phyloP scores from a whole-genome alignment of 371 early-diverging fungal genomes.

The Dinochytrium kinnereticum region DNA sequence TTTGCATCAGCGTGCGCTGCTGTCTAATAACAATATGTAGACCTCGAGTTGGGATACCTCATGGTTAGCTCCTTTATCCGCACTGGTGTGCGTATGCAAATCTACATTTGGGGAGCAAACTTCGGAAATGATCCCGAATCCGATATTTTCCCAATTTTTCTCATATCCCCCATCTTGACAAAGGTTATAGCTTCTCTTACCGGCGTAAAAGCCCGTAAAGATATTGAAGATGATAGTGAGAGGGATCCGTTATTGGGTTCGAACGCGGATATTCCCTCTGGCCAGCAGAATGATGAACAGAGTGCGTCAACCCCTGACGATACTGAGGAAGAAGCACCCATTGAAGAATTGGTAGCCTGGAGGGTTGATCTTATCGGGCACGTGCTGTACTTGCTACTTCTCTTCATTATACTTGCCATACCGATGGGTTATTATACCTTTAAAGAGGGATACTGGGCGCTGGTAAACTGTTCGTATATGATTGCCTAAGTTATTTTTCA shows the following conservation, averaged over 20 bases:
- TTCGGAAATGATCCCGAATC: conserved; percentile 24
- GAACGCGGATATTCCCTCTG: neutral
- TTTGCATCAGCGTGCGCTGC: neutral
- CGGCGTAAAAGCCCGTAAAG: neutral
- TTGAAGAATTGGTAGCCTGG: conserved; percentile 8
- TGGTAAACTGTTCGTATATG: neutral
- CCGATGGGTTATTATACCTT: conserved; percentile 7
- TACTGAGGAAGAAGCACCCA: neutral
- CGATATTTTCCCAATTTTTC: conserved; percentile 20
- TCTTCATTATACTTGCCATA: neutral
- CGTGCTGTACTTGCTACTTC: neutral
- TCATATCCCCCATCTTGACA: conserved; percentile 13
- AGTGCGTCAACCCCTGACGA: neutral
- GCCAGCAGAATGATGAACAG: neutral
- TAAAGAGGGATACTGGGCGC: neutral
- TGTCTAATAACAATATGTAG: neutral
- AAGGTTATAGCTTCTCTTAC: neutral
- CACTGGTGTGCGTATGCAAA: conserved; percentile 16
- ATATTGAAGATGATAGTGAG: neutral
- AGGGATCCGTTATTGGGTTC: conserved; percentile 14
- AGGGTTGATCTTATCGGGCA: conserved; percentile 5
- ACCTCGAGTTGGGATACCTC: conserved; percentile 7
- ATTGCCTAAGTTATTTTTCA: neutral
- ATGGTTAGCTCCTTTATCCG: conserved; percentile 16
- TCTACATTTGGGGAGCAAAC: conserved; percentile 18